These are phyloP conservation scores for Colletotrichum chlorophyti DNA, from an alignment of 2,329 filamentous ascomycete species.

Conservation along the genomic window DNA sequence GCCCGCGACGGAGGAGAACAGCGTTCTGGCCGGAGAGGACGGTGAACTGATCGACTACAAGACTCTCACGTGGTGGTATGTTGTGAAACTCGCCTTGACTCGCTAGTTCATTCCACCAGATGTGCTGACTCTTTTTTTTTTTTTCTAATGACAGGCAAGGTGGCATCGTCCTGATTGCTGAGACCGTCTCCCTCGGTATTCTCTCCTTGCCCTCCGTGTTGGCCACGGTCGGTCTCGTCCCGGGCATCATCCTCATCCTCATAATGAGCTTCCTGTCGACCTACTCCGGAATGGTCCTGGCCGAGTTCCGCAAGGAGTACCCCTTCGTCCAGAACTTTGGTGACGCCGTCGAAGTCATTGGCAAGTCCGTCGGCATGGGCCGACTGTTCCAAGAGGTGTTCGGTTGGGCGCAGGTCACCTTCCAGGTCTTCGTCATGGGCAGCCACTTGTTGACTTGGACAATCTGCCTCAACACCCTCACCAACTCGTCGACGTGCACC, in stretches of 20 bases:
- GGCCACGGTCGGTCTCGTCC: conserved; percentile 73
- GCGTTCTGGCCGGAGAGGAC: conserved; percentile 19
- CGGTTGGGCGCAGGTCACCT: conserved; percentile 64
- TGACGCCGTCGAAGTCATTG: conserved; percentile 68
- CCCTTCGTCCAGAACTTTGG: conserved; percentile 73
- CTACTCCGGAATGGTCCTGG: conserved; percentile 59
- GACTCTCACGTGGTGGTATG: conserved; percentile 46
- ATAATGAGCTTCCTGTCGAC: conserved; percentile 72
- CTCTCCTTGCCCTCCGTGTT: conserved; percentile 81
- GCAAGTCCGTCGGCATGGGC: conserved; percentile 53
- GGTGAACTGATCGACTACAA: conserved; percentile 42
- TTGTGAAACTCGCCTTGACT: background rate
- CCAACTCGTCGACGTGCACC: conserved; percentile 65
- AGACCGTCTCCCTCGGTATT: conserved; percentile 54
- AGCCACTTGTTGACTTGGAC: conserved; percentile 73
- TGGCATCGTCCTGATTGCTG: conserved; percentile 50
- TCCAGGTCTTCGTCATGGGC: conserved; percentile 73
- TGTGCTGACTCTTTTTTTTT: background rate
- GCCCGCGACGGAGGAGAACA: conserved; percentile 18
- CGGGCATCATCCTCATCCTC: conserved; percentile 75
- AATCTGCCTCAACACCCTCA: conserved; percentile 71
- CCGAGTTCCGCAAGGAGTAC: conserved; percentile 75
- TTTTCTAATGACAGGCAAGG: conserved; percentile 47
- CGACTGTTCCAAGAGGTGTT: conserved; percentile 63
- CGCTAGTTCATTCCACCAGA: too few relatives aligned